phyloP scores from a whole-genome alignment of 176 grass and related monocot genomes.

The Calamus simplicifolius region DNA sequence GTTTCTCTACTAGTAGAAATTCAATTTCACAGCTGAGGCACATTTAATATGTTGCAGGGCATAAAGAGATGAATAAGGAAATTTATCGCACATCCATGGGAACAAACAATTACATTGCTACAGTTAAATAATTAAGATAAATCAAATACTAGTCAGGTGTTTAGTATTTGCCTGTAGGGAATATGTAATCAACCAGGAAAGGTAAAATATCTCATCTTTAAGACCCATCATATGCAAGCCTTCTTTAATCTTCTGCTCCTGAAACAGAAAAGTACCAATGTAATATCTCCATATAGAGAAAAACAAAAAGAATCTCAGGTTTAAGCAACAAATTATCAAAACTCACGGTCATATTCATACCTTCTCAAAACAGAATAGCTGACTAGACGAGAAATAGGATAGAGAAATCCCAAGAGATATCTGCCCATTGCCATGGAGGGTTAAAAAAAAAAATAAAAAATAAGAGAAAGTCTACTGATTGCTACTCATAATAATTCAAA shows the following conservation, averaged over 20 bases:
- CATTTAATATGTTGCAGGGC: too few relatives aligned
- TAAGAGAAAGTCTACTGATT: not conserved
- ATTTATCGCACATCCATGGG: too few relatives aligned
- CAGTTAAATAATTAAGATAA: not conserved
- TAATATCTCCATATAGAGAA: not conserved
- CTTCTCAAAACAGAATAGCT: conserved; percentile 43
- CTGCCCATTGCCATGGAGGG: conserved; percentile 1
- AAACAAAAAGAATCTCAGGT: not conserved
- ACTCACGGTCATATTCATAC: not conserved
- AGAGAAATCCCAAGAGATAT: conserved; percentile 46
- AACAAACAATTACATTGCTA: too few relatives aligned
- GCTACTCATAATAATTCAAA: not conserved
- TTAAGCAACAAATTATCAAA: too few relatives aligned
- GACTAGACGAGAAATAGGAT: conserved; percentile 43
- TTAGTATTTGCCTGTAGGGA: conserved; percentile 26
- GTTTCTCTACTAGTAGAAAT: too few relatives aligned
- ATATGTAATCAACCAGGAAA: conserved; percentile 49
- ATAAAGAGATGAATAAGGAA: too few relatives aligned
- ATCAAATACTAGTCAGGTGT: not conserved
- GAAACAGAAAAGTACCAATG: conserved; percentile 7
- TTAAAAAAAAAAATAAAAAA: not conserved
- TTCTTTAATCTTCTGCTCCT: conserved; percentile 59
- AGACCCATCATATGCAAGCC: conserved; percentile 45
- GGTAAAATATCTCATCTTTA: conserved; percentile 43
- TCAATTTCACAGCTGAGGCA: too few relatives aligned